These are phyloP conservation scores for Phytophthora capsici DNA, from an alignment of 352 stramenopile genomes.

Conservation along the genomic window DNA sequence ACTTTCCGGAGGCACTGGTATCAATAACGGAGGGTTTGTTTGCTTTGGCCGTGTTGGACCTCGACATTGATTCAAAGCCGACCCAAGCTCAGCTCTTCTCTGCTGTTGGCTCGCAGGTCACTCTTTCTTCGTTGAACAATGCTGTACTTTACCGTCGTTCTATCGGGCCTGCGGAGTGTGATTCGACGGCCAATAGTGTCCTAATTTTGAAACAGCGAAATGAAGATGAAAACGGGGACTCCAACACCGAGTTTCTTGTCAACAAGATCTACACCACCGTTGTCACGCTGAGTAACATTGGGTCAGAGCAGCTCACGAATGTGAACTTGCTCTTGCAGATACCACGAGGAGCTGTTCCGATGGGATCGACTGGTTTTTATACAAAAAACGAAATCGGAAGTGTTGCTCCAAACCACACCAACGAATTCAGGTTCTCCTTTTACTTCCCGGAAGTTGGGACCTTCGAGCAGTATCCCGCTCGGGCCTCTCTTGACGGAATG, in stretches of 20 bases:
- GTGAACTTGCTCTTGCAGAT: constrained; percentile 74
- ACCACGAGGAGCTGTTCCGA: constrained; percentile 57
- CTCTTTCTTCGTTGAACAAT: constrained; percentile 21
- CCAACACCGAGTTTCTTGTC: constrained; percentile 48
- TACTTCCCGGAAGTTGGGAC: constrained; percentile 61
- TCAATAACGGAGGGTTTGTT: constrained; percentile 62
- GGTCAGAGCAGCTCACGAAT: constrained; percentile 26
- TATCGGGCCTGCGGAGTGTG: constrained; percentile 34
- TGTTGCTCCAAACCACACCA: constrained; percentile 50
- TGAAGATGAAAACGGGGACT: constrained; percentile 33
- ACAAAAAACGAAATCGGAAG: constrained; percentile 51
- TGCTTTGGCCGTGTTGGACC: constrained; percentile 58
- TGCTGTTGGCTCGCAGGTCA: constrained; percentile 17
- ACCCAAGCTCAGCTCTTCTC: constrained; percentile 26
- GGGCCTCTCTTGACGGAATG: constrained; percentile 42
- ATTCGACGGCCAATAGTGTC: constrained; percentile 37
- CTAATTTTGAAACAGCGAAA: constrained; percentile 64
- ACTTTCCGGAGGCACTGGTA: constrained; percentile 56
- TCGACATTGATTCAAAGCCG: constrained; percentile 31
- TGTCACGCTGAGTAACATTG: constrained; percentile 70
- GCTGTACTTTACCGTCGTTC: constrained; percentile 64
- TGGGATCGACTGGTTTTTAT: constrained; percentile 49
- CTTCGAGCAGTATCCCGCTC: constrained; percentile 62
- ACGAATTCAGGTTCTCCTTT: constrained; percentile 51
- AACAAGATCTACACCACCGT: constrained; percentile 57